Conservation (phyloP, 345 rosid species). For the Citrus reticulata region DNA sequence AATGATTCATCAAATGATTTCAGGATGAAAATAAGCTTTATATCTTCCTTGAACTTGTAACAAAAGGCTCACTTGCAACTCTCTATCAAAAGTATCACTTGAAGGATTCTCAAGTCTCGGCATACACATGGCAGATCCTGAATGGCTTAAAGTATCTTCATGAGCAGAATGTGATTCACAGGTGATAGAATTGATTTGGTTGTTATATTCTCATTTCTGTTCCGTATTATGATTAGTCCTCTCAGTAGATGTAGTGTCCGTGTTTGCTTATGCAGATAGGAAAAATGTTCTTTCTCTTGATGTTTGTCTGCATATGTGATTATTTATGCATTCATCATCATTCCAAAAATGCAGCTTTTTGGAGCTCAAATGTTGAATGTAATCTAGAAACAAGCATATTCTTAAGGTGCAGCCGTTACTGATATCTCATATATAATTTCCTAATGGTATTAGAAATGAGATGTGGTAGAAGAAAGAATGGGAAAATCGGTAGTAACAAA, state of each 20-base stretch:
- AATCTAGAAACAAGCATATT: neutral
- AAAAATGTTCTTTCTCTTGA: too few species aligned
- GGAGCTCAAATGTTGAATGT: neutral
- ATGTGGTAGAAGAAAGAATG: neutral
- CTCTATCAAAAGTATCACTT: constrained; percentile 58
- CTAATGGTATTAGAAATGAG: neutral
- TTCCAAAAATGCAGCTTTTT: neutral
- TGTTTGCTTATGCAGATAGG: neutral
- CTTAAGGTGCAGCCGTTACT: neutral
- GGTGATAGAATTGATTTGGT: constrained; percentile 32
- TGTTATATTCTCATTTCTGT: neutral
- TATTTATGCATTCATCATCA: too few species aligned
- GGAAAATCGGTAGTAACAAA: neutral
- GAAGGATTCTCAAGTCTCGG: constrained; percentile 63
- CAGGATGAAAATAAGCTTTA: constrained; percentile 76
- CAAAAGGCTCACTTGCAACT: constrained; percentile 71
- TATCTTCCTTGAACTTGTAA: constrained; percentile 80
- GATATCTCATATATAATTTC: neutral
- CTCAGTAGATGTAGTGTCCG: neutral
- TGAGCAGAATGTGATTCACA: constrained; percentile 48
- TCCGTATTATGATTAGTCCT: neutral
- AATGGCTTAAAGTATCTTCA: constrained; percentile 84
- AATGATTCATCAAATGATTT: constrained; percentile 9
- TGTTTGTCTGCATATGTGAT: too few species aligned
- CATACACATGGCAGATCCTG: constrained; percentile 80